phyloP scores from a whole-genome alignment of 805 yeast genomes.

The Lachancea dasiensis region DNA sequence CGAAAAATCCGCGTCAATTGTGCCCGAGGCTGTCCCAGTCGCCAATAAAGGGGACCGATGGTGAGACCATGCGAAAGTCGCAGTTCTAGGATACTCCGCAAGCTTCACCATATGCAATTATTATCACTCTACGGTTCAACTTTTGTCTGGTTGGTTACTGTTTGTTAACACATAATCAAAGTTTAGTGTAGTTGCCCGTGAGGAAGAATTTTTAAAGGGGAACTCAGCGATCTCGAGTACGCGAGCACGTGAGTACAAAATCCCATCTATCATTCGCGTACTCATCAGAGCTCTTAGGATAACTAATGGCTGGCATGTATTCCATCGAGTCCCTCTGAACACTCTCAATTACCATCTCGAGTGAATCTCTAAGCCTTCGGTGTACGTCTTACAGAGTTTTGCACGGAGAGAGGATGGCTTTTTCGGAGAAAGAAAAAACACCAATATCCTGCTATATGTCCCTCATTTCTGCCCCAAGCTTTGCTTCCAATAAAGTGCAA shows the following conservation, averaged over 20 bases:
- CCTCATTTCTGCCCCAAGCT: too few species aligned
- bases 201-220: conserved; percentile 2
- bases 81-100: conserved; percentile 75
- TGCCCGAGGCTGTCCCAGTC: conserved; percentile 94
- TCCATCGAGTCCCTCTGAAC: too few species aligned
- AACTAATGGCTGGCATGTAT: too few species aligned
- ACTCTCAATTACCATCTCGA: too few species aligned
- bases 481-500: too few species aligned
- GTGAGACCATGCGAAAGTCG: conserved; percentile 95
- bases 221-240: neutral
- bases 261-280: neutral
- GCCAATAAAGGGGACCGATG: conserved; percentile 69
- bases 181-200: neutral
- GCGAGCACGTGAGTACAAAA: neutral
- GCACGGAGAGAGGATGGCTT: too few species aligned
- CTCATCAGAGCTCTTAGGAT: too few species aligned
- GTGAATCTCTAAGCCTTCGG: too few species aligned
- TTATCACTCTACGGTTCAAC: conserved; percentile 1
- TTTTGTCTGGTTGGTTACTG: neutral
- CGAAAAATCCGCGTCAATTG: conserved; percentile 82
- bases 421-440: too few species aligned
- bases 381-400: too few species aligned
- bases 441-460: too few species aligned
- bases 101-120: conserved; percentile 62
- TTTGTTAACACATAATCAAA: neutral